Evolutionary conservation across 2,329 filamentous ascomycete species (phyloP).

Genomic region (Bipolaris bicolor): DNA sequence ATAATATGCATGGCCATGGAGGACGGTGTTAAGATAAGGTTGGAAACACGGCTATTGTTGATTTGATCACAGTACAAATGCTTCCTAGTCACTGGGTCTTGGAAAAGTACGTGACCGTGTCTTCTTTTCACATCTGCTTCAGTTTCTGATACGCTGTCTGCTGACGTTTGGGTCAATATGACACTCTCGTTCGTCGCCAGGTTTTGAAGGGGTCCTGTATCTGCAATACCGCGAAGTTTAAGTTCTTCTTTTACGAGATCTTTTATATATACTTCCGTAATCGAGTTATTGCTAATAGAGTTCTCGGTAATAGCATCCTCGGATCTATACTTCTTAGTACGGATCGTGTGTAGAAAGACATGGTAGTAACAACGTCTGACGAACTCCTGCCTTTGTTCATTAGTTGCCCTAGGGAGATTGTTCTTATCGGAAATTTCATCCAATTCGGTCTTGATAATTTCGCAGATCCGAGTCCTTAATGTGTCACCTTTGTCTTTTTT

Average conservation of each 20-base stretch:
- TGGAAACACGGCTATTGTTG: neutral
- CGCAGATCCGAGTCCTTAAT: neutral
- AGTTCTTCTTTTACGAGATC: neutral
- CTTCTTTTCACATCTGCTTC: neutral
- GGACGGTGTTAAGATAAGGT: neutral
- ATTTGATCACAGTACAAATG: slow-evolving; percentile 6
- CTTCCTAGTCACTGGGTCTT: neutral
- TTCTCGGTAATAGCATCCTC: neutral
- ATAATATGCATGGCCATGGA: slow-evolving; percentile 5
- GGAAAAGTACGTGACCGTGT: slow-evolving; percentile 2
- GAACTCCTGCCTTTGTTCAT: neutral
- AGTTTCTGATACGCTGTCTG: neutral
- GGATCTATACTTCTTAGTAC: neutral
- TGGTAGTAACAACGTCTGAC: slow-evolving; percentile 6
- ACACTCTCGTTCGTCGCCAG: too few relatives aligned
- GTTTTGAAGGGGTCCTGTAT: too few relatives aligned
- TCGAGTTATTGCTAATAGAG: neutral
- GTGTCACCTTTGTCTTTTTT: neutral
- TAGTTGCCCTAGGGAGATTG: neutral
- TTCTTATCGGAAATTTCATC: neutral
- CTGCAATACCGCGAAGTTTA: too few relatives aligned
- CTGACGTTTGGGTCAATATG: neutral
- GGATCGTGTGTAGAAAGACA: slow-evolving; percentile 7
- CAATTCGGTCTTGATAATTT: neutral
- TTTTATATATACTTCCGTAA: neutral